These are phyloP conservation scores for Vigna angularis DNA, from an alignment of 306 rosid genomes.

Conservation along the genomic window DNA sequence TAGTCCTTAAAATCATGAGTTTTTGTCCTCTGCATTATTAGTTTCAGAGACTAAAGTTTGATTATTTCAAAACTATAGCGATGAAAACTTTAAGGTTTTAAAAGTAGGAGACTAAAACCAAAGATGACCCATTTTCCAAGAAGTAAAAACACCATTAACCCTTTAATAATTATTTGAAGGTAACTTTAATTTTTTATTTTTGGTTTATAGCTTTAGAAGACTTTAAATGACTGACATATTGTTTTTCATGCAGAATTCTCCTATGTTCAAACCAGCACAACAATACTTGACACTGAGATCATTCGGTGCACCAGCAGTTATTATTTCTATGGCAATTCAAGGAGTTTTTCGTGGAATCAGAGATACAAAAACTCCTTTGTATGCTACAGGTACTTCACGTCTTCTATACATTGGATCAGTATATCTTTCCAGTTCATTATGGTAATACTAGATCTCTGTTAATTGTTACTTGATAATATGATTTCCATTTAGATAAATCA, in stretches of 20 bases:
- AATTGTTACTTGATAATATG: too few species aligned
- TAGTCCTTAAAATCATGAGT: background rate
- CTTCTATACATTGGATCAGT: slow-evolving; percentile 22
- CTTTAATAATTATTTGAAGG: background rate
- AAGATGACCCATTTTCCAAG: background rate
- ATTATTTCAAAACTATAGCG: background rate
- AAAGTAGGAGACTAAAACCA: background rate
- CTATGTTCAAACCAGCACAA: slow-evolving; percentile 74
- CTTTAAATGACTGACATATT: slow-evolving; percentile 26
- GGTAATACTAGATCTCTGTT: too few species aligned
- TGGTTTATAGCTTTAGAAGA: background rate
- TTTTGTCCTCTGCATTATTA: background rate
- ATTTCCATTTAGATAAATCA: too few species aligned
- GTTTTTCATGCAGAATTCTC: slow-evolving; percentile 63
- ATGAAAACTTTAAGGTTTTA: background rate
- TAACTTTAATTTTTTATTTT: background rate
- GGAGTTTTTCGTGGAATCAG: slow-evolving; percentile 89
- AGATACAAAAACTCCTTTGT: slow-evolving; percentile 87
- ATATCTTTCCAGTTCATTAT: too few species aligned
- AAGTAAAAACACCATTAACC: background rate
- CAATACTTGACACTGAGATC: slow-evolving; percentile 82
- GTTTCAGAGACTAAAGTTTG: background rate
- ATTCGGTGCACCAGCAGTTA: slow-evolving; percentile 89
- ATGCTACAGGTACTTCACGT: slow-evolving; percentile 63
- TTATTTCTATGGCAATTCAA: slow-evolving; percentile 90